These are phyloP conservation scores for Wickerhamomyces sp. DNA, from an alignment of 1,139 yeast species.

Conservation along the genomic window DNA sequence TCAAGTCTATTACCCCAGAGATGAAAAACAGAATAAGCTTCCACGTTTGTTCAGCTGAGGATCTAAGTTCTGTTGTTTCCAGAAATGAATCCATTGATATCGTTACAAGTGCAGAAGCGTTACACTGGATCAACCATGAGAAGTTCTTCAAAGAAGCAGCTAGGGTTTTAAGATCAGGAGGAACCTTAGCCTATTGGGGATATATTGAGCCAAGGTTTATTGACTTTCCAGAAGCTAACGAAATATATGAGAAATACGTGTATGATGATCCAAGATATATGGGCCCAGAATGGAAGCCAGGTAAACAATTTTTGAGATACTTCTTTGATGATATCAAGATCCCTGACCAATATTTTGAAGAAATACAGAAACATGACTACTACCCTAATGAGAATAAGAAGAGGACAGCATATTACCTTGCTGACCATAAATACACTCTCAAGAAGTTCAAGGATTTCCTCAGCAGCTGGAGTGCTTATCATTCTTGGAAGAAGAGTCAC, in stretches of 20 bases:
- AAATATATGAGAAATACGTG: constrained; percentile 30
- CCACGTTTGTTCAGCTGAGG: constrained; percentile 26
- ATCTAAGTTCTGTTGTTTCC: constrained; percentile 21
- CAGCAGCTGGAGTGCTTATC: constrained; percentile 68
- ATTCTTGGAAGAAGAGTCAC: constrained; percentile 50
- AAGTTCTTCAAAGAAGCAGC: constrained; percentile 47
- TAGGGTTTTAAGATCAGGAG: constrained; percentile 49
- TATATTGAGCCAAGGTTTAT: constrained; percentile 63
- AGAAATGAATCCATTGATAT: constrained; percentile 43
- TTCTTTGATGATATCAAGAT: constrained; percentile 42
- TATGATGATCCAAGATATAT: constrained; percentile 41
- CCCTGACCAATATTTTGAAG: constrained; percentile 36
- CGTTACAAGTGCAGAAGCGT: constrained; percentile 72
- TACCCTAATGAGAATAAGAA: constrained; percentile 30
- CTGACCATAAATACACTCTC: constrained; percentile 41
- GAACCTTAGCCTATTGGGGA: constrained; percentile 76
- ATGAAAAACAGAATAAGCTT: constrained; percentile 17
- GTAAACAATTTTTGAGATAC: constrained; percentile 47
- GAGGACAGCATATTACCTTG: constrained; percentile 27
- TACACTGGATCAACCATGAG: constrained; percentile 70
- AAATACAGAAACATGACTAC: constrained; percentile 38
- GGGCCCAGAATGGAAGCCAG: constrained; percentile 79
- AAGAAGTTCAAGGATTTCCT: constrained; percentile 44
- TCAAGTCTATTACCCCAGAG: constrained; percentile 10
- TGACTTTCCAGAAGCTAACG: constrained; percentile 34